Evolutionary conservation across 306 rosid genomes (phyloP).

Genomic region (Quercus rubra): DNA sequence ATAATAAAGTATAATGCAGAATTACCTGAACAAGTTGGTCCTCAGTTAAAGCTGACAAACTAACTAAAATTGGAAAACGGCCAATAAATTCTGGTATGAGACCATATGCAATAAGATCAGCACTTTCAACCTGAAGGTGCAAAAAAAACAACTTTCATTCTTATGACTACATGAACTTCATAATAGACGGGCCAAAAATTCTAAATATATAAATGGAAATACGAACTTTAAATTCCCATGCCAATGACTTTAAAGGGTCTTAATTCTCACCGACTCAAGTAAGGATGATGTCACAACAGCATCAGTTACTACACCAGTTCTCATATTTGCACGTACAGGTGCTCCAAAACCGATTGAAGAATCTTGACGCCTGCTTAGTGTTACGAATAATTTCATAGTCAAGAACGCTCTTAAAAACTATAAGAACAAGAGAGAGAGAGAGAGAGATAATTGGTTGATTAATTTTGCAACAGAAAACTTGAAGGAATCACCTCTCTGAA

Average conservation of each 20-base stretch:
- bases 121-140: conserved; percentile 83
- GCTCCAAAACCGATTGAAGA: conserved; percentile 99
- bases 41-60: conserved; percentile 83
- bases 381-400: conserved; percentile 11
- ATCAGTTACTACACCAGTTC: conserved; percentile 56
- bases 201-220: not conserved
- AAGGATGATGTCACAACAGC: conserved; percentile 77
- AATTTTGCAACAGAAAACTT: conserved; percentile 2
- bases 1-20: conserved; percentile 4
- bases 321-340: conserved; percentile 93
- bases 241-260: conserved; percentile 9
- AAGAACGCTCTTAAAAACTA: not conserved
- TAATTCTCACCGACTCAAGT: conserved; percentile 71
- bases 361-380: conserved; percentile 81
- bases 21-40: conserved; percentile 93
- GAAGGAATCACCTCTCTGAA: conserved; percentile 75
- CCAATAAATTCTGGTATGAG: conserved; percentile 99
- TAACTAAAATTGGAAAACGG: conserved; percentile 90
- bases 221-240: conserved; percentile 7
- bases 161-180: conserved; percentile 3
- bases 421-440: not conserved
- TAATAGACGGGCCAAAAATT: not conserved
- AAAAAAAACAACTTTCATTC: conserved; percentile 20
- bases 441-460: not conserved
- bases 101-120: conserved; percentile 94